phyloP scores from a whole-genome alignment of 345 rosid species.

The Viola odorata region DNA sequence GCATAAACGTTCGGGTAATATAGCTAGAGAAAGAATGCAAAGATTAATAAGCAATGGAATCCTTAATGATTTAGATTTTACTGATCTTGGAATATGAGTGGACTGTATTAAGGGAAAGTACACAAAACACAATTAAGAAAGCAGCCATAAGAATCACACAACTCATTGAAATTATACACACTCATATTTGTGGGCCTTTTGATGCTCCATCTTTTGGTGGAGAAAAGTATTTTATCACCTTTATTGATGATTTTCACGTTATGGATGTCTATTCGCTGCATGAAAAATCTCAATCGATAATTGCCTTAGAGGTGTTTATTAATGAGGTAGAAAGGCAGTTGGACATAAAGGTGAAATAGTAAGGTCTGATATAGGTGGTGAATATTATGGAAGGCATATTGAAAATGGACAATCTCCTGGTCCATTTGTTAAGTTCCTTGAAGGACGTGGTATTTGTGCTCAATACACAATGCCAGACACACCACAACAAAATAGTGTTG shows the following conservation, averaged over 20 bases:
- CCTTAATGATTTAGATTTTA: not conserved
- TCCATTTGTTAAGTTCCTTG: not conserved
- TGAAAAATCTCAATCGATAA: not conserved
- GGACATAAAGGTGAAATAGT: not conserved
- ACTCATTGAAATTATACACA: not conserved
- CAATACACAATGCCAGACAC: not conserved
- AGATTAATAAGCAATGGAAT: not conserved
- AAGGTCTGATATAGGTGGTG: not conserved
- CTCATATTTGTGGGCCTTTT: not conserved
- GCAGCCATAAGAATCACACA: not conserved
- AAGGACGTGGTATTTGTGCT: not conserved
- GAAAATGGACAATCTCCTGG: not conserved
- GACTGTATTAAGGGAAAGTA: not conserved
- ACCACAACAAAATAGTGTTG: not conserved
- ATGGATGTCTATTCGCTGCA: not conserved
- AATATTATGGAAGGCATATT: not conserved
- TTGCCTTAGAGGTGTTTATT: not conserved
- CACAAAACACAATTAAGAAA: not conserved
- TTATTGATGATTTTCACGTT: not conserved
- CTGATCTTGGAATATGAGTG: not conserved
- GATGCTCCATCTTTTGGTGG: not conserved
- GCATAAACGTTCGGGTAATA: not conserved
- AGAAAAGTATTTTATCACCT: not conserved
- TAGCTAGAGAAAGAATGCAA: not conserved
- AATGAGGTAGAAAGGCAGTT: not conserved